These are phyloP conservation scores for Plasmopara muralis DNA, from an alignment of 352 stramenopile species.

Conservation along the genomic window DNA sequence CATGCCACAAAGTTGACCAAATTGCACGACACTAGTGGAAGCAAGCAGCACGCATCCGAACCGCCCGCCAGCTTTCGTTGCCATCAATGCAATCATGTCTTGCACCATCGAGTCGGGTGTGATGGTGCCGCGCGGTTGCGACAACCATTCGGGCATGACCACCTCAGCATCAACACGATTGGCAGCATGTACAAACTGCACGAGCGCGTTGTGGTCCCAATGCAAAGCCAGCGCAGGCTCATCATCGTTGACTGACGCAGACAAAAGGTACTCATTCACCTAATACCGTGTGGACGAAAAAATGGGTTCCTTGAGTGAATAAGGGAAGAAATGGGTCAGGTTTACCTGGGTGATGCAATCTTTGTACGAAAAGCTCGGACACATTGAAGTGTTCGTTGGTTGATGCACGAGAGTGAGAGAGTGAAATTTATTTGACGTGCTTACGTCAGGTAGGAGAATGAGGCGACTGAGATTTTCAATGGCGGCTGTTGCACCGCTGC, in stretches of 20 bases:
- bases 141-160: constrained; percentile 26
- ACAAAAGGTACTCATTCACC: constrained; percentile 33
- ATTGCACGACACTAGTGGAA: constrained; percentile 35
- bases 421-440: too few species aligned
- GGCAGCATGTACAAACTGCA: constrained; percentile 26
- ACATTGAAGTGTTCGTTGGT: constrained; percentile 6
- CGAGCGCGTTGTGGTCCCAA: constrained; percentile 29
- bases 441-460: too few species aligned
- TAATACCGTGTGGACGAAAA: constrained; percentile 3
- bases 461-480: too few species aligned
- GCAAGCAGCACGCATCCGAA: constrained; percentile 28
- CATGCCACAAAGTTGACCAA: constrained; percentile 37
- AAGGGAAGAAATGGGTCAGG: background rate
- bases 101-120: constrained; percentile 32
- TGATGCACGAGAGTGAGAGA: too few species aligned
- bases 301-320: background rate
- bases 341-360: constrained; percentile 28
- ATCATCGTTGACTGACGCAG: constrained; percentile 31
- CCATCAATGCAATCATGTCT: constrained; percentile 30
- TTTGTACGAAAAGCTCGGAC: constrained; percentile 28
- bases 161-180: constrained; percentile 21
- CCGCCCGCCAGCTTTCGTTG: constrained; percentile 23
- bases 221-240: constrained; percentile 26
- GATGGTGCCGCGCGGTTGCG: constrained; percentile 26
- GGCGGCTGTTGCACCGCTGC: too few species aligned